Evolutionary conservation across 2,329 filamentous ascomycete species (phyloP).

Genomic region (Trichoderma harzianum): DNA sequence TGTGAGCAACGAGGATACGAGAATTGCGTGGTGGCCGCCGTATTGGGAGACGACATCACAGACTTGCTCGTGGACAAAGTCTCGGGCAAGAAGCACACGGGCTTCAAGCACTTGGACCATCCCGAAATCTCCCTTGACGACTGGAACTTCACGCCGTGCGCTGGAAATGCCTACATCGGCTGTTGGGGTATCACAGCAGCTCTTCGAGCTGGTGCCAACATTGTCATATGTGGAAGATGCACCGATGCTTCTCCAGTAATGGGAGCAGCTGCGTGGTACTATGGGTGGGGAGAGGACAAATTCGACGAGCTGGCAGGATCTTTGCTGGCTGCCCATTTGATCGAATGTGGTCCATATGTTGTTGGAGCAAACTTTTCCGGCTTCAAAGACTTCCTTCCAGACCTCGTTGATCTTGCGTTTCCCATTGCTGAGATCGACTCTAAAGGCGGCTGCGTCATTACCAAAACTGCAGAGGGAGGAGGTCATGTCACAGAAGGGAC

Average conservation of each 20-base stretch:
- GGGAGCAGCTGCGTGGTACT: slow-evolving; percentile 54
- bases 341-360: slow-evolving; percentile 53
- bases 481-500: slow-evolving; percentile 39
- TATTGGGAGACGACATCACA: slow-evolving; percentile 39
- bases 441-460: slow-evolving; percentile 34
- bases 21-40: slow-evolving; percentile 35
- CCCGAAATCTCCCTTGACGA: slow-evolving; percentile 28
- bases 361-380: slow-evolving; percentile 55
- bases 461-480: slow-evolving; percentile 32
- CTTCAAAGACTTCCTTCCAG: slow-evolving; percentile 32
- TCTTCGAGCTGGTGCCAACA: slow-evolving; percentile 42
- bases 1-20: slow-evolving; percentile 30
- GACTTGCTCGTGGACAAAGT: slow-evolving; percentile 24
- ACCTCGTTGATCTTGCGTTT: slow-evolving; percentile 33
- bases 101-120: slow-evolving; percentile 30
- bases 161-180: slow-evolving; percentile 46
- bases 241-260: slow-evolving; percentile 52
- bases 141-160: slow-evolving; percentile 29
- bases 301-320: slow-evolving; percentile 50
- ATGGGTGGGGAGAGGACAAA: slow-evolving; percentile 47
- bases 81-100: slow-evolving; percentile 17
- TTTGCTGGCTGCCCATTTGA: slow-evolving; percentile 50
- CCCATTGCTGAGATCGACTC: slow-evolving; percentile 38
- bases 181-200: slow-evolving; percentile 45
- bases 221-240: slow-evolving; percentile 48